Conservation (phyloP, 192 early-diverging fungal genomes). For the Geranomyces variabilis region DNA sequence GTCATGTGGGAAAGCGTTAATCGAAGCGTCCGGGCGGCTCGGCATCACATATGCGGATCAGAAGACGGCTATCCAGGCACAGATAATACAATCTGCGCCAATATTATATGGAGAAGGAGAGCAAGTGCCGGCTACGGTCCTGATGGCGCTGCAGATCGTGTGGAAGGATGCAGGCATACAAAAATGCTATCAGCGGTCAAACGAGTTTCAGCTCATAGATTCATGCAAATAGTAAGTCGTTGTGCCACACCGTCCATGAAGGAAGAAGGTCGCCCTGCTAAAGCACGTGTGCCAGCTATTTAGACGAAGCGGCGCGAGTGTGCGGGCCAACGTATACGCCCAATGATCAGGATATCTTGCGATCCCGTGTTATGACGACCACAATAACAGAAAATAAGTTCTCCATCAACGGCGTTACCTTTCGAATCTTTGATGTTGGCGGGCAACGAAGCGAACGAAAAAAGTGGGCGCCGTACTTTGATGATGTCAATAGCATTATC, state of each 20-base stretch:
- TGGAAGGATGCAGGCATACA: constrained; percentile 87
- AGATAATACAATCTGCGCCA: constrained; percentile 51
- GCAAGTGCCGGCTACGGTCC: constrained; percentile 71
- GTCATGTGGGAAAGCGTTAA: constrained; percentile 67
- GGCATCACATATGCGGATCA: constrained; percentile 70
- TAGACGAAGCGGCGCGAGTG: constrained; percentile 90
- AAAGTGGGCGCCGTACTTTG: constrained; percentile 99
- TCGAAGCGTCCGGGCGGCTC: constrained; percentile 91
- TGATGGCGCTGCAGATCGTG: constrained; percentile 76
- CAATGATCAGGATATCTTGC: constrained; percentile 93
- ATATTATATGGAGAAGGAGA: constrained; percentile 42
- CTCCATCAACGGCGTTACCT: constrained; percentile 86
- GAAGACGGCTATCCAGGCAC: constrained; percentile 81
- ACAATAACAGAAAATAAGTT: constrained; percentile 96
- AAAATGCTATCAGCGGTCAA: constrained; percentile 77
- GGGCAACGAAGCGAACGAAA: constrained; percentile 97
- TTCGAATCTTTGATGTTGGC: constrained; percentile 97
- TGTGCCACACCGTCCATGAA: background rate
- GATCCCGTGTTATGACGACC: constrained; percentile 96
- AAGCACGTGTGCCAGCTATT: constrained; percentile 56
- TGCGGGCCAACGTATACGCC: constrained; percentile 78
- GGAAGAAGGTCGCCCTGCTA: too few relatives aligned
- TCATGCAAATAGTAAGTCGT: constrained; percentile 69
- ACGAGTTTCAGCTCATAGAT: constrained; percentile 97
- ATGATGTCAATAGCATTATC: constrained; percentile 92